Base-by-base conservation (phyloP, 805 yeast genomes). In the Spathaspora girioi region DNA sequence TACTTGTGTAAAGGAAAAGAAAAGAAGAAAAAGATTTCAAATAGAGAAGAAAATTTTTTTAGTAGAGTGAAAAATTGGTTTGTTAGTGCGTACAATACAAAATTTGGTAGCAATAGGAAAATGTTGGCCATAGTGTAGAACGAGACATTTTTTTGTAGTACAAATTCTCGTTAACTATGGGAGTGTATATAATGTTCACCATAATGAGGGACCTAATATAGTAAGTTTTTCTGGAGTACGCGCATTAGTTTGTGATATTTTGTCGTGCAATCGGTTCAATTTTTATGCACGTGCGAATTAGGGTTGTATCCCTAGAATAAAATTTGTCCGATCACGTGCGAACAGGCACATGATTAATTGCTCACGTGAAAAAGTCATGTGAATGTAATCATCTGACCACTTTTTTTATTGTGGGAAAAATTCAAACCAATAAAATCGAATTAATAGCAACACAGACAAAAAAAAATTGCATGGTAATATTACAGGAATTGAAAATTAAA, bases 1-100 rank as follows among this genome's bases (percentile, higher is more conserved):
- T 50, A 51, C 43, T 45, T 26, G 47, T 51, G 38, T 38, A 45
- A 46, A 29, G 32, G 42, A 47, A 45, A 48, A 49, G 29, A 41
- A 38, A n/a, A 43, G 49, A 32, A 26, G 40, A 29, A 27, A 31
- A 45, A 45, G 38, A 45, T 31, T 43, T 45, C 35, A 10, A 11
- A 6, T 14, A 18, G 26, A 19, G 27, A 31, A 35, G 23, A 45
- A 45, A 29, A 18, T 45, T 45, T 45, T 45, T 27, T 43, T 43
- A 43, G 46, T 42, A 42, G 44, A 20, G 46, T 43, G 35, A 31
- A 43, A 31, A 43, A 23, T 42, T 20, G 15, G 26, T 42, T 40
- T 19, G 43, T 4, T 17, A 35, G 40, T 15, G 40, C 40, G 40
- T 4, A 3, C 40, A 35, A 42, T 14, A 18, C 44, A 18, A 10